Base-by-base conservation (phyloP, 495 filamentous ascomycete species). In the Parathielavia hyrcaniae region DNA sequence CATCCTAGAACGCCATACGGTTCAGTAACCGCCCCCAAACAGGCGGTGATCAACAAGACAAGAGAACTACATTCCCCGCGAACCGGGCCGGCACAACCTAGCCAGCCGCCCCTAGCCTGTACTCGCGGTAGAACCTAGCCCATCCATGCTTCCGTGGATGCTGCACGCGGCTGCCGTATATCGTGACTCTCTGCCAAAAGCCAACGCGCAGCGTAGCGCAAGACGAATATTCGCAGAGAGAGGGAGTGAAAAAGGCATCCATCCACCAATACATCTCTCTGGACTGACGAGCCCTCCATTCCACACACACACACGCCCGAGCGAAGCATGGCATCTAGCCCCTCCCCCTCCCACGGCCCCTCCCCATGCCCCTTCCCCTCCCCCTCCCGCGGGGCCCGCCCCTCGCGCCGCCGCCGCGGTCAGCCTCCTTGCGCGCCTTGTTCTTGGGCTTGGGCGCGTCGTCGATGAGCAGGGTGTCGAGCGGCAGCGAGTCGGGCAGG, bases 361-460 rank as follows among this genome's bases (percentile, higher is more conserved):
- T 45, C 30, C 41, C 43, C 30, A 30, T 46, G n/a, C 55, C 36
- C 41, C 16, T 52, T 23, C 26, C 53, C 51, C 53, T 53, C 5
- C 48, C 53, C 7, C 48, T 6, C n/a, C 34, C 45, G 17, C 67
- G 63, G 10, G 64, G 54, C 6, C 63, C 53, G 49, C 66, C 44
- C 34, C 86, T 73, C 4, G 84, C 82, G 50, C 85, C 68, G 59
- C 79, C 76, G 64, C 82, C 87, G 55, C 84, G 77, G 22, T 77
- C 85, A 53, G 84, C 79, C 74, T 98, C 95, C 79, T 98, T 98
- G 67, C 93, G 79, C 32, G 93, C 92, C 83, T 97, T 97, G 74
- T 98, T 97, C 85, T 97, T 97, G 50, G 93, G 92, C 77, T 98
- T 98, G 35, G 91, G 90, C 53, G 90, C 84, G 71, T 98, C 93